Base-by-base conservation (phyloP, 345 rosid species). In the Syzygium oleosum region DNA sequence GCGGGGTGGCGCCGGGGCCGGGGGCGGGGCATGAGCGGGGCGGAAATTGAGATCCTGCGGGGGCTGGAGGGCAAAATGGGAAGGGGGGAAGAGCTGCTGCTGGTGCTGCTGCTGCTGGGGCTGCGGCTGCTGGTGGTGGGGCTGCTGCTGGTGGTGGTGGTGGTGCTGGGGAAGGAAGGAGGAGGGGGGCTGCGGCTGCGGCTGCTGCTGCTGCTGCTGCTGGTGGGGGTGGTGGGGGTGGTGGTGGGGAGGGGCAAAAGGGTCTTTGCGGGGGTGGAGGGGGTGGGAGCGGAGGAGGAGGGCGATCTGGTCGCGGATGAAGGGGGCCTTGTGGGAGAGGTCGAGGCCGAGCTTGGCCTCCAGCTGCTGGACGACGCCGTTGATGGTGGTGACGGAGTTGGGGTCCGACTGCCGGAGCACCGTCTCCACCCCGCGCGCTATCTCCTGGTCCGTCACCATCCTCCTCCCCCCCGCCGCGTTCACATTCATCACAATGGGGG, bases 361-460 rank as follows among this genome's bases (percentile, higher is more conserved):
- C 51, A 97, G 94, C 93, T 95, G 98, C 83, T 93, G 96, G 34
- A 97, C 97, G 89, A 97, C 95, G 86, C 92, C 96, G 95, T 87
- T 93, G 52, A 96, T 83, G 31, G 99, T 91, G 84, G 97, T 94
- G 86, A 94, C 89, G 84, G 94, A 53, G 93, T 86, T 94, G 0
- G 95, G 98, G 91, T 92, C 96, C 4, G 96, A 91, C 85, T 95
- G 97, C 79, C 98, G 94, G 89, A 97, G 96, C 91, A 97, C 90
- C 52, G 91, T 93, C 95, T 97, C 98, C 51, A 97, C 92, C 52
- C 95, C 96, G 90, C 90, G 93, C 46, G 97, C 98, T 93, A 96
- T 92, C 84, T 97, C 98, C 91, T 94, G 97, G 96, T 97, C 96
- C 87, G 98, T 90, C 93, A 94, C 95, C 97, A 94, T 94, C 88